Evolutionary conservation across 257 asterid genomes (phyloP), one percentile per base, ranked within the genome.

Genomic region (Paraleonurus japonicus): DNA sequence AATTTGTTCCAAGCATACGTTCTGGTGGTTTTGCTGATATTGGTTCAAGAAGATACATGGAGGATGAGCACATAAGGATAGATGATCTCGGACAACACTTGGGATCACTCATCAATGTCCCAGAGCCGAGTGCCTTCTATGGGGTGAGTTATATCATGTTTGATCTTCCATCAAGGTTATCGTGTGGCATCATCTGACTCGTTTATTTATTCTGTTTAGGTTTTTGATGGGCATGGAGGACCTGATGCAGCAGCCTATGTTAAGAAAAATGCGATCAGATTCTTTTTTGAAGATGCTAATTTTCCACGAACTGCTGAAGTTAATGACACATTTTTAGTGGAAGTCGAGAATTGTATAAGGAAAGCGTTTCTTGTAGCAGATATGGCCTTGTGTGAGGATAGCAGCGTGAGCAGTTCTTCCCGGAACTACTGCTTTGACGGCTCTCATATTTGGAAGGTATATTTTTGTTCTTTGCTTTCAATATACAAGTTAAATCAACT

Each of bases 201-300:
- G 28, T 39, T 57, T 23, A 20, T 54, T 0, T 37, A 26, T 60
- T 3, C 22, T 54, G 57, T 51, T 11, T 51, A 89, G 96, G 75
- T 88, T 33, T 91, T 91, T 81, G 96, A 91, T 80, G 97, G 97
- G 6, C 97, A 91, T 60, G 97, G 97, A 68, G 97, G 97, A 30
- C 81, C 96, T 9, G 97, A 91, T 78, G 97, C 97, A n/a, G 97
- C 97, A 20, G 84, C 91, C 37, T 87, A 81, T 72, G 85, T 89
- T 41, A 81, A 71, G 37, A 82, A 75, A 53, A 82, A 87, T 55
- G 96, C 83, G 0, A 81, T 87, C 32, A 78, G 85, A 67, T 80
- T 90, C 74, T 76, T 90, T 50, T 89, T 90, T 24, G 81, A 85
- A 80, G 89, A 88, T 51, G 76, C 82, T 65, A 67, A 82, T 73